Base-by-base conservation (phyloP, 768 basidiomycete genomes). In the Cystobasidium tubakii region DNA sequence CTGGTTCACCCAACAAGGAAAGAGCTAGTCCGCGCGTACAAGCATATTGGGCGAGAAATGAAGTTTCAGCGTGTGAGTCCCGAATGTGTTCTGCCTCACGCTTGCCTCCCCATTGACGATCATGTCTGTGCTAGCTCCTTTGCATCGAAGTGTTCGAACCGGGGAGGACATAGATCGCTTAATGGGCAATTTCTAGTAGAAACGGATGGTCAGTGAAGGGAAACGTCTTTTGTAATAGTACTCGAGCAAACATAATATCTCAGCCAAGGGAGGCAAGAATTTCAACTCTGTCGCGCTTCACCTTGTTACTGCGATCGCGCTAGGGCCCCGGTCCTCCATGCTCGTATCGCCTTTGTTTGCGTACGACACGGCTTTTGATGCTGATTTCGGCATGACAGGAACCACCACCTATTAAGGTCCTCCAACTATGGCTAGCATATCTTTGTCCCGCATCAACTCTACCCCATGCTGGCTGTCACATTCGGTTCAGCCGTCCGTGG, bases 1-100 rank as follows among this genome's bases (percentile, higher is more conserved):
- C 33, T 60, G 55, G 36, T 34, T 54, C 54, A 9, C 55, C 69
- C 1, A 27, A 15, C 10, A 55, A 36, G n/a, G 69, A 71, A 2
- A 71, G 33, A 29, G 69, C 69, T 10, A 67, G 66, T 67, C 66
- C 66, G 31, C 39, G 66, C 9, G 66, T 67, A 25, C 66, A 67
- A 50, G 66, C 66, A 17, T 67, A 67, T 27, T 67, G 66, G 66
- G 66, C 66, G 9, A 23, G 66, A 19, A 42, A 53, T 31, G 66
- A 67, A 43, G 27, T 43, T 23, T n/a, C 46, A 43, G 66, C 66
- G 6, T 46, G 42, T 67, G 42, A 53, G 34, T 42, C 12, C 6
- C 34, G 3, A 1, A 43, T 39, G 15, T 31, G 10, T 31, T 7
- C 36, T n/a, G 10, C n/a, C 9, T 34, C 31, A 6, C 9, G 27